Evolutionary conservation across 148 eudicot genomes (phyloP).

Genomic region (Rhododendron williamsianum): DNA sequence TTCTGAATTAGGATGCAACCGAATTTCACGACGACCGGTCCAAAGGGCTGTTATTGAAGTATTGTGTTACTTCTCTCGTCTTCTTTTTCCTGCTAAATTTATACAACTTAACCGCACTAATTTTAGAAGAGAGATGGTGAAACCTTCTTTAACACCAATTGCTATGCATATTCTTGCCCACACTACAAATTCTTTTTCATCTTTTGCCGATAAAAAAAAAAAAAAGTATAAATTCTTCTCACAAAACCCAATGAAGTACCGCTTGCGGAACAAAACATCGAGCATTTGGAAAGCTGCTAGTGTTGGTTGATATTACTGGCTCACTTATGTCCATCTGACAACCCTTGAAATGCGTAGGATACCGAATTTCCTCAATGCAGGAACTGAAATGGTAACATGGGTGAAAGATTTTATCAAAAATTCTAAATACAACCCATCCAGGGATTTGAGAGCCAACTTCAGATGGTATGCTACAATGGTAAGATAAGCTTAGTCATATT

Average conservation of each 20-base stretch:
- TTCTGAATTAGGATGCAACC: background rate
- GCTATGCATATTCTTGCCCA: background rate
- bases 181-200: background rate
- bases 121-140: too few species aligned
- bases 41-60: background rate
- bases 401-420: background rate
- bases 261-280: background rate
- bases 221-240: background rate
- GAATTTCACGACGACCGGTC: background rate
- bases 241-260: background rate
- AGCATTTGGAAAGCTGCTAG: background rate
- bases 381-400: background rate
- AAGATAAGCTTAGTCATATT: background rate
- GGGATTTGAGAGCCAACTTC: background rate
- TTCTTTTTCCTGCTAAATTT: background rate
- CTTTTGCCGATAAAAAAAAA: too few species aligned
- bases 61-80: background rate
- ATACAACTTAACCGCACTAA: background rate
- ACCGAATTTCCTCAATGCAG: background rate
- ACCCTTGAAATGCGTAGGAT: background rate
- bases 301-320: too few species aligned
- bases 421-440: background rate
- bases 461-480: background rate
- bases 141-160: too few species aligned
- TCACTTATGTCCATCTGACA: too few species aligned